Evolutionary conservation across 2,329 filamentous ascomycete genomes (phyloP).

Genomic region (Bipolaris zeicola): DNA sequence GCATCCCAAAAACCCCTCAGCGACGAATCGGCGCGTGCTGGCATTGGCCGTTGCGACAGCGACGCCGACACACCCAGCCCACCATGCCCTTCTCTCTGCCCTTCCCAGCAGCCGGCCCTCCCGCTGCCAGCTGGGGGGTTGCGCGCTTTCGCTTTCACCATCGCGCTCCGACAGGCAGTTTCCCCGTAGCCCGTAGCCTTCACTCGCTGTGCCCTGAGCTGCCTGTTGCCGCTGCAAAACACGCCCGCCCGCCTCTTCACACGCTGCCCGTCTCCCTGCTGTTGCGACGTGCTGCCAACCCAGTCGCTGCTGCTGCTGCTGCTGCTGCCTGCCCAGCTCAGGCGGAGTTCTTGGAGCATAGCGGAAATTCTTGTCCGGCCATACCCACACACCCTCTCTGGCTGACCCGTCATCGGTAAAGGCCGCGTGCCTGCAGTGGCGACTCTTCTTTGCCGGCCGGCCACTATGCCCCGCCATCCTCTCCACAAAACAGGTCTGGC

Average conservation of each 20-base stretch:
- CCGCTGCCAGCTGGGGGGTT: not conserved
- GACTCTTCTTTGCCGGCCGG: not conserved
- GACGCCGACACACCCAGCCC: not conserved
- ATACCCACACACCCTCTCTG: not conserved
- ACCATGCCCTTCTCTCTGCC: not conserved
- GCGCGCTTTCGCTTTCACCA: not conserved
- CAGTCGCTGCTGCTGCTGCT: not conserved
- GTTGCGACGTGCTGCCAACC: not conserved
- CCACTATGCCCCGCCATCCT: not conserved
- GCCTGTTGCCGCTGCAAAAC: not conserved
- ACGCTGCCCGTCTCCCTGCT: not conserved
- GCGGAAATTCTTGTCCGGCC: constrained; percentile 2
- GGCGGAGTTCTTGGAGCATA: not conserved
- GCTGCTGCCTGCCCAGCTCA: not conserved
- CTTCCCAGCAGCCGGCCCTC: constrained; percentile 1
- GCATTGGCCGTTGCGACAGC: not conserved
- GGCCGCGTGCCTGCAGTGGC: not conserved
- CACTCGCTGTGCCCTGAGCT: not conserved
- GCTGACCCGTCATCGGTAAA: not conserved
- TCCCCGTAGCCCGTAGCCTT: not conserved
- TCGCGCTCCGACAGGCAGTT: too few relatives aligned
- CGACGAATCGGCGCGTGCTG: constrained; percentile 2
- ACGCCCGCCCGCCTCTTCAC: not conserved
- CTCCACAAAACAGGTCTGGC: not conserved
- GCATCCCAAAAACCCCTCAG: constrained; percentile 2